Percentiles rank a stretch among this genome's conserved stretches.
Evolutionary conservation across 2,329 filamentous ascomycete species (phyloP).

Genomic region (Alternaria infectoria): DNA sequence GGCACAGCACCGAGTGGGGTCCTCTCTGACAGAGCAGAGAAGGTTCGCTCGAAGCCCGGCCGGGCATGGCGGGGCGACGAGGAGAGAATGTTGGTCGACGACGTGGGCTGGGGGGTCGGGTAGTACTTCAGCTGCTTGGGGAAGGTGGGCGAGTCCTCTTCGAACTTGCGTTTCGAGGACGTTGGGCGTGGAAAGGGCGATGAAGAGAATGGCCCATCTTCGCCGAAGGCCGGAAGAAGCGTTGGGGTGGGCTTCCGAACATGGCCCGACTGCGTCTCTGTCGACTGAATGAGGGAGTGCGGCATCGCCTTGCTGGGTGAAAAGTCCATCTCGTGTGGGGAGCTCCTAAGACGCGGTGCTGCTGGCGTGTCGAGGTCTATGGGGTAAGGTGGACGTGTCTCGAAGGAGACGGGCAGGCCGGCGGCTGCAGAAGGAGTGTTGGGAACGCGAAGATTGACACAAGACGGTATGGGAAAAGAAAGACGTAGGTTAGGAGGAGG

Average conservation of each 20-base stretch:
- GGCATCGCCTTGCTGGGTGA: conserved; percentile 33
- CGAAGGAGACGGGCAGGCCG: conserved; percentile 29
- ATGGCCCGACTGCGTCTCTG: conserved; percentile 39
- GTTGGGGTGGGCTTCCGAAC: conserved; percentile 64
- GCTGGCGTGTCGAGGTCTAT: conserved; percentile 35
- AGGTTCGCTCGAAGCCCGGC: conserved; percentile 64
- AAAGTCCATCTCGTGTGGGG: conserved; percentile 40
- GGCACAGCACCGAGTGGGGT: conserved; percentile 83
- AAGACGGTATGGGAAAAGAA: conserved; percentile 15
- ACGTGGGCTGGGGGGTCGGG: conserved; percentile 92
- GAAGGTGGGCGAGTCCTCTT: conserved; percentile 55
- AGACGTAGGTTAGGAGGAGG: conserved; percentile 36
- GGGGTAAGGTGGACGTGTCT: conserved; percentile 31
- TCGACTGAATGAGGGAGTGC: conserved; percentile 37
- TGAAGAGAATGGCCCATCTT: conserved; percentile 73
- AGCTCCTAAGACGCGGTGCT: conserved; percentile 35
- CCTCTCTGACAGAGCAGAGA: conserved; percentile 72
- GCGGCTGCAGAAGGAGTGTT: conserved; percentile 26
- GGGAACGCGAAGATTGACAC: conserved; percentile 21
- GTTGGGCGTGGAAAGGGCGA: conserved; percentile 71
- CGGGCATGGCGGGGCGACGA: conserved; percentile 66
- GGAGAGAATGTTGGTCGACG: conserved; percentile 88
- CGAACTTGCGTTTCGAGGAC: conserved; percentile 70
- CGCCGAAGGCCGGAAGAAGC: conserved; percentile 73
- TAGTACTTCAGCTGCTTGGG: conserved; percentile 69